Base-by-base conservation (phyloP, 164 flowering plant genomes). In the Vitis rupestris region DNA sequence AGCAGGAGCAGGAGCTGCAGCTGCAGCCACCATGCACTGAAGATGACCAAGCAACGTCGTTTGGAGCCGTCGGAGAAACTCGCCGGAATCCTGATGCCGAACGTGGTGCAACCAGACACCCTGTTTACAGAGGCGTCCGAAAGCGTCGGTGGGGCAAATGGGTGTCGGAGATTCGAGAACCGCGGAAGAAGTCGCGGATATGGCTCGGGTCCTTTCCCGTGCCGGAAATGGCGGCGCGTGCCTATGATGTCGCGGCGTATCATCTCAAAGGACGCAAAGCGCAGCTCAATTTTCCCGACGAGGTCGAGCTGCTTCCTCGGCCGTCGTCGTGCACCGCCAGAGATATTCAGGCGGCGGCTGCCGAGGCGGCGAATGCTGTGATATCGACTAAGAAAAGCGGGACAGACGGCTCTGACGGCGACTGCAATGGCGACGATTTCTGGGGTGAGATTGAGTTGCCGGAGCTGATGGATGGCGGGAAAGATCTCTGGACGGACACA, bases 161-260 rank as follows among this genome's bases (percentile, higher is more conserved):
- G 94, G 94, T 89, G 69, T 87, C 91, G 2, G 94, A 89, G 65
- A 88, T 90, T 61, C 74, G 94, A 57, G 94, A 90, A 72, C 92
- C 94, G 23, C 72, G 82, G 15, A 90, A 90, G 76, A 90, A 90
- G 72, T 74, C 84, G 3, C 82, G 94, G 54, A 90, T 90, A 67
- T 90, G 94, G 92, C 82, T 90, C 2, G 94, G 94, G 17, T 86
- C 94, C 0, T 90, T 88, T 59, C 83, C 89, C 23, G 79, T 72
- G 10, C 90, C 94, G 4, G 94, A 90, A 63, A 90, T 90, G 94
- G 94, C 92, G 1, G 94, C 94, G n/a, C 66, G 83, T 3, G 94
- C 92, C 0, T 83, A 90, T 50, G 94, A 90, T 78, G 92, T 84
- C 2, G 94, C 94, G 0, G 90, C 92, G 2, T 72, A 74, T 47